Evolutionary conservation across 352 stramenopile species (phyloP).

Genomic region (Phytophthora pini): DNA sequence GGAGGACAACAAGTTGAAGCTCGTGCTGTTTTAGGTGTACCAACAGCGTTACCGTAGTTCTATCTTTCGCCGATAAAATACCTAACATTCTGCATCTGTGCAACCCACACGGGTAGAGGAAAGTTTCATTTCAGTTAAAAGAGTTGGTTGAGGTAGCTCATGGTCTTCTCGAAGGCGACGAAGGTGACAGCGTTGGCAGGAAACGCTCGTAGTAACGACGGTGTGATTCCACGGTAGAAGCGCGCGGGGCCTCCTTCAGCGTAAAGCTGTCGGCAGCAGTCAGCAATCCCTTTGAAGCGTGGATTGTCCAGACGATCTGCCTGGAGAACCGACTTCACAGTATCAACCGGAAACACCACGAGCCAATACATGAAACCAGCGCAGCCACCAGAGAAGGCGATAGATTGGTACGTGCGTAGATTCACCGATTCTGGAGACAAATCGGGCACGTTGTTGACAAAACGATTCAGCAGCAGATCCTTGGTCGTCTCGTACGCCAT

Average conservation of each 20-base stretch:
- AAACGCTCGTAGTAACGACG: constrained; percentile 78
- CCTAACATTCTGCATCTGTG: not conserved
- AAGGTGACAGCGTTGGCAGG: constrained; percentile 88
- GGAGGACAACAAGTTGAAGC: constrained; percentile 60
- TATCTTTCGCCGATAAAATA: no score
- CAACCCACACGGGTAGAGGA: not conserved
- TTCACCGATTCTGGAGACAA: constrained; percentile 62
- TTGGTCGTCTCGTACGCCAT: constrained; percentile 83
- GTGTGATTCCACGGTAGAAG: constrained; percentile 86
- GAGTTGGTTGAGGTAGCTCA: constrained; percentile 77
- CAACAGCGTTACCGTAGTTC: no score
- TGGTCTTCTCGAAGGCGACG: constrained; percentile 82
- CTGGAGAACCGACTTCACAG: constrained; percentile 86
- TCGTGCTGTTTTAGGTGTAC: constrained; percentile 70
- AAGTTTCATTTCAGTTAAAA: constrained; percentile 49
- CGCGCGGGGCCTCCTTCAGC: constrained; percentile 61
- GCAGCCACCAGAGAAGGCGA: constrained; percentile 72
- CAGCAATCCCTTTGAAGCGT: constrained; percentile 70
- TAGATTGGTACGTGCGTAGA: constrained; percentile 76
- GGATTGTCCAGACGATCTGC: constrained; percentile 76
- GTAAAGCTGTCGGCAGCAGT: constrained; percentile 76
- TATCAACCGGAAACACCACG: constrained; percentile 83
- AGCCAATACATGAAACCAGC: constrained; percentile 89
- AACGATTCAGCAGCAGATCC: constrained; percentile 61
- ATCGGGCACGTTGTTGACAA: constrained; percentile 46